A percentile compares a stretch with the other conserved stretches of the same genome.
Evolutionary conservation across 345 rosid species (phyloP).

Genomic region (Lumnitzera racemosa): DNA sequence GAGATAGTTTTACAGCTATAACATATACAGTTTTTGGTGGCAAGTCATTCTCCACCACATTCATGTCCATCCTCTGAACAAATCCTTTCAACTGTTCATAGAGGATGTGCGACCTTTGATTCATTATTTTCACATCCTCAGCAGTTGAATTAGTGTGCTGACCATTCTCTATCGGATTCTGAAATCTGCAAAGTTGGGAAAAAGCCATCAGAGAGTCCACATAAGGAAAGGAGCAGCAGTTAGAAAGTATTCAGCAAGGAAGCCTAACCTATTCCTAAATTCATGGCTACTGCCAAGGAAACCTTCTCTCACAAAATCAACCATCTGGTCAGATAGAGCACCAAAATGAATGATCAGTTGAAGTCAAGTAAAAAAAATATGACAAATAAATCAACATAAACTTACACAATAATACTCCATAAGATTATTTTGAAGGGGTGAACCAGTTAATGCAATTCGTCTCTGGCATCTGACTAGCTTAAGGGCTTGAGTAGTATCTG

Average conservation of each 20-base stretch:
- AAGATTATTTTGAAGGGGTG: conserved; percentile 98
- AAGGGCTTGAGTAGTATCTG: conserved; percentile 96
- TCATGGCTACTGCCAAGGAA: conserved; percentile 99
- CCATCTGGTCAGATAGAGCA: conserved; percentile 65
- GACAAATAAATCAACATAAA: conserved; percentile 7
- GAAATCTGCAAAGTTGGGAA: conserved; percentile 59
- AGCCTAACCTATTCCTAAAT: conserved; percentile 87
- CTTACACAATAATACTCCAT: conserved; percentile 99
- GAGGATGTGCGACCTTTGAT: conserved; percentile 96
- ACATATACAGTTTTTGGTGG: conserved; percentile 99
- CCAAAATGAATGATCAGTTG: conserved; percentile 2
- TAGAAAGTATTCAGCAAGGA: conserved; percentile 14
- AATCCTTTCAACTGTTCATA: conserved; percentile 96
- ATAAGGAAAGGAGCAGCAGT: conserved; percentile 5
- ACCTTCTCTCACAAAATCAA: conserved; percentile 99
- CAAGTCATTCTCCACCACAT: conserved; percentile 90
- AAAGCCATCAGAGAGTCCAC: conserved; percentile 7
- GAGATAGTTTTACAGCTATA: conserved; percentile 89
- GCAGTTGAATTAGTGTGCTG: conserved; percentile 96
- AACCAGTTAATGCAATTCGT: conserved; percentile 97
- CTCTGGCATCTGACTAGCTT: conserved; percentile 96
- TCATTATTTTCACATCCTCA: conserved; percentile 96
- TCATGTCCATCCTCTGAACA: conserved; percentile 99
- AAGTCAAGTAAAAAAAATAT: background rate
- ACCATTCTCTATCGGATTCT: conserved; percentile 97